Percentiles rank a stretch among this genome's conserved stretches.
These are phyloP conservation scores for Diaporthe citriasiana DNA, from an alignment of 2,329 filamentous ascomycete genomes.

Conservation along the genomic window DNA sequence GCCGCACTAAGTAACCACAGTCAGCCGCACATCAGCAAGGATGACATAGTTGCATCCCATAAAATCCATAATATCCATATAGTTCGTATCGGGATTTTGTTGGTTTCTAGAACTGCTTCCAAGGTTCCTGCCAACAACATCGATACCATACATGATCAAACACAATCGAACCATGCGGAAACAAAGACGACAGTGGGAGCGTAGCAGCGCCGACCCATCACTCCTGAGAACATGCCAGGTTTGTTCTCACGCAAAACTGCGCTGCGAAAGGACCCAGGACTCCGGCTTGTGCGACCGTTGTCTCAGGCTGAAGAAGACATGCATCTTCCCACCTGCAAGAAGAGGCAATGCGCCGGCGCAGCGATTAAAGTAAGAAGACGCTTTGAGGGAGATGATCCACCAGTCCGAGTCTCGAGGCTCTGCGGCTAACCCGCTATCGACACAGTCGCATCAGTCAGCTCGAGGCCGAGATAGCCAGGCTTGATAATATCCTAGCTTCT, in stretches of 20 bases:
- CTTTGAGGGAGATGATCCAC: no score
- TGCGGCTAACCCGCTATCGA: not conserved
- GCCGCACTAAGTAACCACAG: not conserved
- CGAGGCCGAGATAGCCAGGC: constrained; percentile 16
- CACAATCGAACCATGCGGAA: not conserved
- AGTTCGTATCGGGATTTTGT: not conserved
- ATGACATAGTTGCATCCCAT: constrained; percentile 6
- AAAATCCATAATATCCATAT: not conserved
- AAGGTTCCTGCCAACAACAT: not conserved
- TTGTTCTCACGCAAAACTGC: constrained; percentile 54
- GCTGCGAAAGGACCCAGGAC: constrained; percentile 53
- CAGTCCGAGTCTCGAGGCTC: no score
- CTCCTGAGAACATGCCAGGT: constrained; percentile 52
- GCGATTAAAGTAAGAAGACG: not conserved
- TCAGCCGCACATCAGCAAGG: not conserved
- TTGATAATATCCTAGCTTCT: not conserved
- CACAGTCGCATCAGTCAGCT: constrained; percentile 15
- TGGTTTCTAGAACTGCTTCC: not conserved
- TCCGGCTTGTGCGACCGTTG: constrained; percentile 52
- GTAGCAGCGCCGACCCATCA: not conserved
- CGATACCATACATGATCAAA: not conserved
- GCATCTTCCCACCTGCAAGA: constrained; percentile 51
- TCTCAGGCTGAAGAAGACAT: constrained; percentile 51
- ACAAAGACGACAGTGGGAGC: not conserved
- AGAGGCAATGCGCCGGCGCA: not conserved